Evolutionary conservation across 2,329 filamentous ascomycete species (phyloP), one percentile per base, ranked within the genome.

Genomic region (Ceratocystis albifundus): DNA sequence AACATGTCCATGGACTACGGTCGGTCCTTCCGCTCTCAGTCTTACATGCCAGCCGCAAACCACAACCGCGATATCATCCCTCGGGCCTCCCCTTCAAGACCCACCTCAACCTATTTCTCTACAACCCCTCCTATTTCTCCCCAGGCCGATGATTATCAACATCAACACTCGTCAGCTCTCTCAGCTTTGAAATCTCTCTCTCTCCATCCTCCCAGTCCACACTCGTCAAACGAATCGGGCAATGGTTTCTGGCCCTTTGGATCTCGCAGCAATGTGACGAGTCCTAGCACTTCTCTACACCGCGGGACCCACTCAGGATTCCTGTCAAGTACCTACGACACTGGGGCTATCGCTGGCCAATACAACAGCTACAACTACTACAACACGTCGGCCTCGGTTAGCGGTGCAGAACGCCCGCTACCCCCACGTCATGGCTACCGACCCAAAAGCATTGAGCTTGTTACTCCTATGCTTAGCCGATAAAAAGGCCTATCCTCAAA

Each of bases 391-490:
- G 64, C 64, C 4, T 73, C 72, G 62, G 71, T 72, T 46, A 70
- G 71, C 62, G 76, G 76, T 59, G 76, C 78, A 70, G 82, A 85
- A 69, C 77, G 83, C 7, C 84, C 84, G 5, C 74, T 86, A 28
- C 84, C 84, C 15, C 78, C 78, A 8, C 79, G 84, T 61, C 78
- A 80, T 62, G 81, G 83, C 73, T 78, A 81, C 70, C 77, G 84
- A 61, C 82, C 83, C 44, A 84, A 81, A 74, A 85, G 83, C 75
- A 84, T 85, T 70, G 83, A 86, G 74, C 77, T 86, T 25, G 82
- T 86, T 57, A 85, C 83, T 63, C 84, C 84, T 44, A 79, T 84
- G 74, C 72, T 82, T 70, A 77, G 80, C 64, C 78, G 80, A 70
- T 84, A 70, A 8, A 65, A 57, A 65, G 22, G 36, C 15, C 36